These are phyloP conservation scores for Chaetomium cochliodes DNA, from an alignment of 495 filamentous ascomycete genomes.

Conservation along the genomic window DNA sequence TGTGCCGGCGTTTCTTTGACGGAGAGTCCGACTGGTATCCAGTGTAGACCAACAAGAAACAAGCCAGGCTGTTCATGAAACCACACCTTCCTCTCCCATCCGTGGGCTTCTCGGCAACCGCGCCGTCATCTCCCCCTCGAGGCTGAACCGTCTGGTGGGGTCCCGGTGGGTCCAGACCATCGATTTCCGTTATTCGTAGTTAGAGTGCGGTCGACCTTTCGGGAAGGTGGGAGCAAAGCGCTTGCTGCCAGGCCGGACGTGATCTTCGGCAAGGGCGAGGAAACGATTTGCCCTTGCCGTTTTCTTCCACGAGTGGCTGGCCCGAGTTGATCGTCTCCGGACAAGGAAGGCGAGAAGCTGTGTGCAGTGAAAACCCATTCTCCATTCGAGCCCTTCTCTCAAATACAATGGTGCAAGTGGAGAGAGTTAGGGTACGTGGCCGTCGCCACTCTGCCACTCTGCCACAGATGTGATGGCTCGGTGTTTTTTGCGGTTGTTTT, in stretches of 20 bases:
- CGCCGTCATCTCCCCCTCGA: conserved; percentile 17
- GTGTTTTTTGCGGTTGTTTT: background rate
- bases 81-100: background rate
- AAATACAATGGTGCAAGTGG: background rate
- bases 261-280: conserved; percentile 16
- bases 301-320: conserved; percentile 15
- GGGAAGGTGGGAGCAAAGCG: conserved; percentile 25
- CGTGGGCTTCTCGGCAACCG: conserved; percentile 12
- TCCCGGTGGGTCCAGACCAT: conserved; percentile 17
- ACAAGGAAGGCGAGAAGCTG: conserved; percentile 20
- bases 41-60: no score
- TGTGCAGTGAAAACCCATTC: background rate
- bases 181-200: conserved; percentile 15
- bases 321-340: conserved; percentile 20
- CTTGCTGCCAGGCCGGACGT: conserved; percentile 1
- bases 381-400: no score
- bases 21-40: background rate
- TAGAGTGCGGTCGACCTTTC: conserved; percentile 15
- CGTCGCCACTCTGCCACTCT: background rate
- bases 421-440: background rate
- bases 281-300: conserved; percentile 4
- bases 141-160: conserved; percentile 20
- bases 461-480: background rate
- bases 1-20: background rate
- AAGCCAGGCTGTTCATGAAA: background rate